These are phyloP conservation scores for Suillus cothurnatus DNA, from an alignment of 768 basidiomycete species.

Conservation along the genomic window DNA sequence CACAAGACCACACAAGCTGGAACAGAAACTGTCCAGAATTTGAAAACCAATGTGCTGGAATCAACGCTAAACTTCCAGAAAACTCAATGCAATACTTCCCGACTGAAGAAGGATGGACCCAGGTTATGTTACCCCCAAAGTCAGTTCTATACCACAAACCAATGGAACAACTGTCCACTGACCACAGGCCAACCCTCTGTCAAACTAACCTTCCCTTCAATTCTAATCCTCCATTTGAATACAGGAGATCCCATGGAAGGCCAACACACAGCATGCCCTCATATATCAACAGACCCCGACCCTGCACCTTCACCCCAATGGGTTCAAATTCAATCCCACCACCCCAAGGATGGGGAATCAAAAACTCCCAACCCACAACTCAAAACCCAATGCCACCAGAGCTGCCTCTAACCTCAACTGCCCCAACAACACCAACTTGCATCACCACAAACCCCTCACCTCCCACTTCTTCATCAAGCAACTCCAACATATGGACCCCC, in stretches of 20 bases:
- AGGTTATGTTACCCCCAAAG: slow-evolving; percentile 9
- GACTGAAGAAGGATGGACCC: slow-evolving; percentile 18
- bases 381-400: too few species aligned
- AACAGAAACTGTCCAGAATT: not conserved
- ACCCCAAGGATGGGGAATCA: not conserved
- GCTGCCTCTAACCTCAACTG: too few species aligned
- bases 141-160: slow-evolving; percentile 14
- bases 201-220: not conserved
- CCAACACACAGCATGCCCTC: not conserved
- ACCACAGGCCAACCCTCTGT: not conserved
- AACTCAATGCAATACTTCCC: slow-evolving; percentile 22
- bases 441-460: too few species aligned
- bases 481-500: not conserved
- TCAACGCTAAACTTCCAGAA: slow-evolving; percentile 13
- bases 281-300: not conserved
- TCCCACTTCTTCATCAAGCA: not conserved
- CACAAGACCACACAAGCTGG: slow-evolving; percentile 8
- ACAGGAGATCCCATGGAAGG: not conserved
- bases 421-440: too few species aligned
- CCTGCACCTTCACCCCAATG: not conserved
- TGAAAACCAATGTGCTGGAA: not conserved
- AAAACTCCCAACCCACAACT: not conserved
- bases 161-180: not conserved
- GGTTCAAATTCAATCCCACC: not conserved
- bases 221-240: accelerated